Percentiles rank a stretch among this genome's conserved stretches.
phyloP scores from a whole-genome alignment of 2,329 filamentous ascomycete genomes.

The Sclerotiophoma versabilis region DNA sequence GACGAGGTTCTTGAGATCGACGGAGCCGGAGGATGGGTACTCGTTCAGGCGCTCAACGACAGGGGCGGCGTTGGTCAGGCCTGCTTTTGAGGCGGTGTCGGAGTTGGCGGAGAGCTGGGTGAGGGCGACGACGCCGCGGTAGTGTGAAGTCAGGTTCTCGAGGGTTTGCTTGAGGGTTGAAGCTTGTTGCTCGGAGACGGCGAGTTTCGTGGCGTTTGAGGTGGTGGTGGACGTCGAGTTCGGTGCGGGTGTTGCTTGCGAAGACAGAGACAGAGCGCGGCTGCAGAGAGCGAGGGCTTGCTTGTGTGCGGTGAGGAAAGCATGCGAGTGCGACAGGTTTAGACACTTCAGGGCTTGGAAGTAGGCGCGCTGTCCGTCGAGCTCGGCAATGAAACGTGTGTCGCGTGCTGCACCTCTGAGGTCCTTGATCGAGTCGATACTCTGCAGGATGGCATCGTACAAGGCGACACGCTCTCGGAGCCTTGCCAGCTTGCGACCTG shows the following conservation, averaged over 20 bases:
- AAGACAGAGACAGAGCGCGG: slow-evolving; percentile 70
- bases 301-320: slow-evolving; percentile 71
- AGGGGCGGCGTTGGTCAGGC: slow-evolving; percentile 59
- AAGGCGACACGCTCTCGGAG: slow-evolving; percentile 87
- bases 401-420: slow-evolving; percentile 90
- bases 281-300: slow-evolving; percentile 87
- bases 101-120: slow-evolving; percentile 66
- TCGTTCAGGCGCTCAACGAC: slow-evolving; percentile 77
- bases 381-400: slow-evolving; percentile 73
- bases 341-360: slow-evolving; percentile 90
- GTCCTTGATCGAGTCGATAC: slow-evolving; percentile 86
- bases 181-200: slow-evolving; percentile 67
- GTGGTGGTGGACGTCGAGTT: slow-evolving; percentile 42
- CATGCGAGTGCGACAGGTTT: slow-evolving; percentile 84
- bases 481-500: slow-evolving; percentile 77
- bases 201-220: slow-evolving; percentile 60
- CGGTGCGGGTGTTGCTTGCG: slow-evolving; percentile 56
- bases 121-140: slow-evolving; percentile 85
- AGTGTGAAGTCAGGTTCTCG: slow-evolving; percentile 75
- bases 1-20: slow-evolving; percentile 82
- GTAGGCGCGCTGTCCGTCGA: slow-evolving; percentile 81
- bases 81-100: slow-evolving; percentile 55
- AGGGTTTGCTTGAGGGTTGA: slow-evolving; percentile 68
- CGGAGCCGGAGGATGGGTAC: slow-evolving; percentile 70
- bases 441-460: slow-evolving; percentile 90